Evolutionary conservation across 306 rosid species (phyloP).

Genomic region (Neltuma alba): DNA sequence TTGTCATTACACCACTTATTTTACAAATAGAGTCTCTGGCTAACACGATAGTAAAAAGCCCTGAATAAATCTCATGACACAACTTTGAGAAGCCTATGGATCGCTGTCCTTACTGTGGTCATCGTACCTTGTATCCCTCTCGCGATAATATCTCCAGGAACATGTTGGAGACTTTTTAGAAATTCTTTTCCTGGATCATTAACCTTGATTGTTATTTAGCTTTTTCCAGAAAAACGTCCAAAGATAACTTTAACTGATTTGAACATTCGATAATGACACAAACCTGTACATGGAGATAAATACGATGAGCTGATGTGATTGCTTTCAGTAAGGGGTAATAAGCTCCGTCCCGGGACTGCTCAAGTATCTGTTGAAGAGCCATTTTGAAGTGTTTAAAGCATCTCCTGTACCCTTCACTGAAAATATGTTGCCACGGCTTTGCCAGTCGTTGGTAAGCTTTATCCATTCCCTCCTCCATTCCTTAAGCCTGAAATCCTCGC

Average conservation of each 20-base stretch:
- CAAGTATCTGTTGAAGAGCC: slow-evolving; percentile 67
- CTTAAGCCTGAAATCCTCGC: slow-evolving; percentile 54
- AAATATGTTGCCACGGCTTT: slow-evolving; percentile 56
- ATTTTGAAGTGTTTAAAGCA: slow-evolving; percentile 57
- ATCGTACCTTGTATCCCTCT: background rate
- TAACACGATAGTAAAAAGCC: background rate
- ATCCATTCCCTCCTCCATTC: slow-evolving; percentile 90
- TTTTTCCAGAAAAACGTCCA: background rate
- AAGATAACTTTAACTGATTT: background rate
- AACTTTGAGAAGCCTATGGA: background rate
- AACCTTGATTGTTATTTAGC: background rate
- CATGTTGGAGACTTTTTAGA: background rate
- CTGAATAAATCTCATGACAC: background rate
- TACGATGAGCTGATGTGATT: slow-evolving; percentile 8
- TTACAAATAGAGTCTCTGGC: background rate
- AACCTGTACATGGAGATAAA: background rate
- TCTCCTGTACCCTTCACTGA: slow-evolving; percentile 61
- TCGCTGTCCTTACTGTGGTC: background rate
- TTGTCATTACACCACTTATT: too few species aligned
- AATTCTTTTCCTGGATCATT: background rate
- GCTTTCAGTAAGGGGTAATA: background rate
- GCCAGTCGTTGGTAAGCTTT: slow-evolving; percentile 91
- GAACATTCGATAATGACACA: background rate
- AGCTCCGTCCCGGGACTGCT: slow-evolving; percentile 34
- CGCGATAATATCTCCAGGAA: background rate